Conservation (phyloP, 2,329 filamentous ascomycete species). For the Colletotrichum tamarilloi region DNA sequence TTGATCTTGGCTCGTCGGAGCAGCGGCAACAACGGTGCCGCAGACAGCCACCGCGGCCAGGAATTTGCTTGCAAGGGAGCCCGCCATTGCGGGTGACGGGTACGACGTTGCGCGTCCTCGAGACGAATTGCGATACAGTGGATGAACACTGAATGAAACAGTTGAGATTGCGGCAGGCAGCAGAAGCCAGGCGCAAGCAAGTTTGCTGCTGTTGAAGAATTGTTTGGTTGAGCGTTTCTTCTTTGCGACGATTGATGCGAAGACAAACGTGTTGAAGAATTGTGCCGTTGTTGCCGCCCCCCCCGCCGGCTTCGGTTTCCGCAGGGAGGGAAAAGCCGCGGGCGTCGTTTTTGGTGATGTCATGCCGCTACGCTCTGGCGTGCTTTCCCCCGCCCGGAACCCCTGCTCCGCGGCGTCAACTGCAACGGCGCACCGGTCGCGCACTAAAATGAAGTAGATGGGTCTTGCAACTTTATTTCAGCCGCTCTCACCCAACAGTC, state of each 20-base stretch:
- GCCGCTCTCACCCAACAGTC: neutral
- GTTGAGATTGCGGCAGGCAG: neutral
- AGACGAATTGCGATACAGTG: neutral
- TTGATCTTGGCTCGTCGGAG: conserved; percentile 13
- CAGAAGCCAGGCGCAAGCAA: neutral
- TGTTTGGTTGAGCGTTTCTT: neutral
- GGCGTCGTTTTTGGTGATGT: conserved; percentile 23
- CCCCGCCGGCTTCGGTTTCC: neutral
- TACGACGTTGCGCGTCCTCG: neutral
- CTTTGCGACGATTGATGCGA: neutral
- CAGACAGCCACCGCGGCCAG: conserved; percentile 24
- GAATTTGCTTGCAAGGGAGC: conserved; percentile 26
- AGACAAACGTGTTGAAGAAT: neutral
- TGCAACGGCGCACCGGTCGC: conserved; percentile 1
- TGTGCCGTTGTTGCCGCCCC: neutral
- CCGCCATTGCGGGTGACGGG: conserved; percentile 6
- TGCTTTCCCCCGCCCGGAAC: conserved; percentile 24
- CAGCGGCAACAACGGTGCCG: neutral
- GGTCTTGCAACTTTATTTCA: neutral
- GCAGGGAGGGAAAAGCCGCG: neutral
- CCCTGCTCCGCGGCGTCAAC: conserved; percentile 5
- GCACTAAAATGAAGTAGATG: neutral
- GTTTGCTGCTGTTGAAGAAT: neutral
- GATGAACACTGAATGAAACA: neutral
- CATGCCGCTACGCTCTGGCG: conserved; percentile 30